Evolutionary conservation across 1,139 yeast genomes (phyloP), one percentile per base, ranked within the genome.

Genomic region (Yamadazyma oceani): DNA sequence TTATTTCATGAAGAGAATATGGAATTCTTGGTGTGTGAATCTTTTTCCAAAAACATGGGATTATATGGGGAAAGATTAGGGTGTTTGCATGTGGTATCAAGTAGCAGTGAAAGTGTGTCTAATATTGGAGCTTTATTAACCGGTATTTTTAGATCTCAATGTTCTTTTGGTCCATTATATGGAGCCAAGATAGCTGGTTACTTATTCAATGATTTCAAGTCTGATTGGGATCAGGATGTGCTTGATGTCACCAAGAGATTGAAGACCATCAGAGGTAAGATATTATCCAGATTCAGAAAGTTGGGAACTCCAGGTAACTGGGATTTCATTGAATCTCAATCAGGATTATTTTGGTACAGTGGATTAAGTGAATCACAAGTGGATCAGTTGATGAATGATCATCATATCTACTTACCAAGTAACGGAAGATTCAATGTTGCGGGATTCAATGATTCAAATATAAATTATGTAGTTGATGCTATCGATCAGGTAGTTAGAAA

Each of bases 91-190:
- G 69, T 60, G 13, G 68, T 64, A 4, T 50, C 57, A 16, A 57
- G 55, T 32, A 64, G 64, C 40, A 40, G 40, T 13, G 44, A 45
- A 0, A 42, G 44, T 21, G 42, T 48, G 6, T 44, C 48, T 2
- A 55, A 54, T 27, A 63, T 63, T 14, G 52, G 54, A 40, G 50
- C 56, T 15, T 55, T 53, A 9, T 54, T 68, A 43, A 55, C 62
- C 9, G 49, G 61, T 13, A 41, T 57, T 31, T 65, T 69, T 51
- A 56, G 76, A 48, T 40, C 56, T 21, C 68, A 64, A 48, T 61
- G 69, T 43, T 69, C 75, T 16, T 69, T 69, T 55, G 75, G 69
- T 9, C 75, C 76, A 14, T 73, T 75, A 11, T 69, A 57, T 46
- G 75, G 75, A 12, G 74, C 75, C 23, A 54, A 74, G 42, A 53